Base-by-base conservation (phyloP, 257 asterid species). In the Scutellaria galericulata region DNA sequence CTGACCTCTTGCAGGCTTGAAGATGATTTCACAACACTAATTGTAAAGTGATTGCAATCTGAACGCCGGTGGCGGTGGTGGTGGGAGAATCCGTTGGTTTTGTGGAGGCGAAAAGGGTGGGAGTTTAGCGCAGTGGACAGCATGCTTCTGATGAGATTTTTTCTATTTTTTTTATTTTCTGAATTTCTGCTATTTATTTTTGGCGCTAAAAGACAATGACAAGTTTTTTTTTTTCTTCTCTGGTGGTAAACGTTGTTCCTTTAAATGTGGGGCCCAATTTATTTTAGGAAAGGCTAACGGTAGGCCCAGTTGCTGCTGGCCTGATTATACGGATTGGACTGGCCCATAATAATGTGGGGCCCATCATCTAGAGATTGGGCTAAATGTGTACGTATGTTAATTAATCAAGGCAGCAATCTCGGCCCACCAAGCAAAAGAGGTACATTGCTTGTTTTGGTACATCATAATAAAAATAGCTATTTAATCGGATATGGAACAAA, bases 71-170 rank as follows among this genome's bases (percentile, higher is more conserved):
- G 64, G 11, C 4, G 27, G 56, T 5, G 80, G 73, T 8, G 75
- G 80, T 7, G 83, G 80, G 37, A 62, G 51, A 67, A 64, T 3
- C 44, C 22, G 75, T 11, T 22, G 78, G 82, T 40, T 70, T 73
- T 77, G 66, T 66, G 79, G 69, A 53, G 71, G 77, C 79, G 80
- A 44, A 73, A 56, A 57, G 66, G 70, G 68, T 72, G 83, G 54
- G 86, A 66, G 20, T 71, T 78, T 31, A 77, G 75, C 37, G 81
- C 83, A 27, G 82, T 75, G 83, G 90, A 77, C 72, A 78, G 42
- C 92, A 87, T 86, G 74, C 35, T 67, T 76, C 60, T 57, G 79
- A 22, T 75, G 64, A 41, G 63, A 66, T 24, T 11, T 52, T 18
- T 4, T 0, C 31, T n/a, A n/a, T 24, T 47, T 37, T 27, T 24